phyloP scores from a whole-genome alignment of 345 rosid genomes.

The Citrus medica region DNA sequence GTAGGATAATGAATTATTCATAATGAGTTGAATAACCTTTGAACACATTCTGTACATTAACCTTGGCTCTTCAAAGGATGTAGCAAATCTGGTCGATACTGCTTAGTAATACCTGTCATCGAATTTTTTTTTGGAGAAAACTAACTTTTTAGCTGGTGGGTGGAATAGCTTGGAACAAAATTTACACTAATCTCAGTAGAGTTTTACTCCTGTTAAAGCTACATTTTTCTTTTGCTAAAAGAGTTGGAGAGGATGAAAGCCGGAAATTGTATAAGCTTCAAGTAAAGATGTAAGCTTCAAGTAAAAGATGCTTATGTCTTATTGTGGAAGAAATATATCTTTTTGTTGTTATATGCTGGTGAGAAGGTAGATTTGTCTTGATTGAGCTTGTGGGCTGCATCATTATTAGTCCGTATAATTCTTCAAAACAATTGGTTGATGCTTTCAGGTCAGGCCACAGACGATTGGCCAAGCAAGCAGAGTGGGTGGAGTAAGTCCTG shows the following conservation, averaged over 20 bases:
- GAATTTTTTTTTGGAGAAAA: not conserved
- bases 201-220: not conserved
- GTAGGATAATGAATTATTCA: not conserved
- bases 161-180: not conserved
- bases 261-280: not conserved
- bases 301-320: not conserved
- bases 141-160: not conserved
- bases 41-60: not conserved
- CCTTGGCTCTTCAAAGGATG: not conserved
- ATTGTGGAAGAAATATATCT: not conserved
- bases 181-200: not conserved
- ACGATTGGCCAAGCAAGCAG: slow-evolving; percentile 93
- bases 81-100: not conserved
- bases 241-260: not conserved
- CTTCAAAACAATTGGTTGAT: slow-evolving; percentile 1
- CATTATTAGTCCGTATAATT: not conserved
- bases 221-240: not conserved
- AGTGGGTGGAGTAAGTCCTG: slow-evolving; percentile 96
- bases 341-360: not conserved
- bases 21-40: not conserved
- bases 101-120: not conserved
- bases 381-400: not conserved
- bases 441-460: slow-evolving; percentile 81
- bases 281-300: not conserved
- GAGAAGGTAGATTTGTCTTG: not conserved